phyloP scores from a whole-genome alignment of 805 yeast genomes.

The Yarrowia yakushimensis region DNA sequence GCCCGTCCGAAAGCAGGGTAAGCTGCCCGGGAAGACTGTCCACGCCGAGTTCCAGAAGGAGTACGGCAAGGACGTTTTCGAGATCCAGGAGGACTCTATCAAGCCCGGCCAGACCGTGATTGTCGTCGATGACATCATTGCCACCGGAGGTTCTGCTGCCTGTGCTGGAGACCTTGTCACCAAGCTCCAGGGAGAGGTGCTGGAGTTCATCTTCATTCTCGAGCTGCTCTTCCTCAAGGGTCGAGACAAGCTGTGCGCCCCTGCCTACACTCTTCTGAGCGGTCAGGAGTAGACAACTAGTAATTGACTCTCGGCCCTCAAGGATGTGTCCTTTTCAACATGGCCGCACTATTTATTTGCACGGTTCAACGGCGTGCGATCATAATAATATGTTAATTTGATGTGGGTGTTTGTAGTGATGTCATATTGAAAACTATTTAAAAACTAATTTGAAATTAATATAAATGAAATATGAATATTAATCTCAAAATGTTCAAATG shows the following conservation, averaged over 20 bases:
- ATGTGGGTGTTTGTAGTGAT: too few species aligned
- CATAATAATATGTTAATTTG: neutral
- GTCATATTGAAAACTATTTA: too few species aligned
- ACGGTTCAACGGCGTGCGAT: slow-evolving; percentile 16
- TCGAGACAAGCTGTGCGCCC: slow-evolving; percentile 78
- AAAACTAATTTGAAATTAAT: too few species aligned
- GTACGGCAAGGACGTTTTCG: slow-evolving; percentile 85
- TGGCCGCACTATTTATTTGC: slow-evolving; percentile 13
- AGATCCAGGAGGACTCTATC: slow-evolving; percentile 79
- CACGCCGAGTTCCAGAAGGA: slow-evolving; percentile 80
- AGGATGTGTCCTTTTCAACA: slow-evolving; percentile 7
- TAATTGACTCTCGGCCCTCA: too few species aligned
- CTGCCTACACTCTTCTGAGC: slow-evolving; percentile 81
- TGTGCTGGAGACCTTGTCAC: slow-evolving; percentile 86
- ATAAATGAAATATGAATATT: too few species aligned
- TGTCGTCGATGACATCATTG: slow-evolving; percentile 93
- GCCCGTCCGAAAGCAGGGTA: slow-evolving; percentile 94
- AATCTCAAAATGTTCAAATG: too few species aligned
- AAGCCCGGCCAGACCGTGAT: slow-evolving; percentile 77
- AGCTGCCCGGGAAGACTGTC: slow-evolving; percentile 81
- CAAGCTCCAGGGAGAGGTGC: slow-evolving; percentile 63
- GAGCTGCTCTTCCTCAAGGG: slow-evolving; percentile 95
- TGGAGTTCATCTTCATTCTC: slow-evolving; percentile 85
- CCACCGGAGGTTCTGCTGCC: slow-evolving; percentile 95
- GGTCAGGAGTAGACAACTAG: slow-evolving; percentile 51